These are phyloP conservation scores for Dipteronia dyeriana DNA, from an alignment of 345 rosid species.

Conservation along the genomic window DNA sequence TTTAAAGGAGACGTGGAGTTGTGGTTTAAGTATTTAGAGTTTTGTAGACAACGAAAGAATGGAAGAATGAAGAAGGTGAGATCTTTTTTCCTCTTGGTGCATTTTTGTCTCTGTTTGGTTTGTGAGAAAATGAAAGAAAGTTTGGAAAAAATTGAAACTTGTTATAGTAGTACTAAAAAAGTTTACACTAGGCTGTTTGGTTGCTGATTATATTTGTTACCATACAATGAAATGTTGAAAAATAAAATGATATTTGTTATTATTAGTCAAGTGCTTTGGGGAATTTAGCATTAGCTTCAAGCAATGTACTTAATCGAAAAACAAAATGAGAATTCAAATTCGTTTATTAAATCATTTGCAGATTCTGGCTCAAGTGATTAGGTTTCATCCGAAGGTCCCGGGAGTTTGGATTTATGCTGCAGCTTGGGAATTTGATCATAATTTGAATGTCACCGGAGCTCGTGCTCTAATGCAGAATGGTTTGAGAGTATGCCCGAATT, in stretches of 20 bases:
- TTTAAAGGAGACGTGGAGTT: constrained; percentile 80
- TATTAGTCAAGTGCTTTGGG: background rate
- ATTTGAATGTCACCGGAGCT: constrained; percentile 76
- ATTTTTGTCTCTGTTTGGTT: background rate
- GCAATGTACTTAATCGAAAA: background rate
- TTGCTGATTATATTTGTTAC: background rate
- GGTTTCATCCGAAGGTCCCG: constrained; percentile 84
- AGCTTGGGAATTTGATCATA: constrained; percentile 91
- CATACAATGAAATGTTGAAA: background rate
- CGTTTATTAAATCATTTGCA: constrained; percentile 23
- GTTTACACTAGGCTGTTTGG: background rate
- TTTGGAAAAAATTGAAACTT: background rate
- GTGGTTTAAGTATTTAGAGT: constrained; percentile 89
- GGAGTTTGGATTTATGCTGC: constrained; percentile 97
- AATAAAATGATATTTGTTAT: background rate
- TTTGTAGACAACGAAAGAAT: constrained; percentile 65
- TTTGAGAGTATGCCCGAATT: constrained; percentile 69
- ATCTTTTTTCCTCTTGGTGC: background rate
- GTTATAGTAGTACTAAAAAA: too few species aligned
- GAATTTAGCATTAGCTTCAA: too few species aligned
- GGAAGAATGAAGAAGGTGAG: constrained; percentile 93
- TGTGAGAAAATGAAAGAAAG: background rate
- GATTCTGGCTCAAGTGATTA: constrained; percentile 78
- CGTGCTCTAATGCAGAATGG: constrained; percentile 94
- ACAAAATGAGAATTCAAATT: background rate